phyloP scores from a whole-genome alignment of 1,284 basidiomycete genomes.

The Phylloboletellus chloephorus region DNA sequence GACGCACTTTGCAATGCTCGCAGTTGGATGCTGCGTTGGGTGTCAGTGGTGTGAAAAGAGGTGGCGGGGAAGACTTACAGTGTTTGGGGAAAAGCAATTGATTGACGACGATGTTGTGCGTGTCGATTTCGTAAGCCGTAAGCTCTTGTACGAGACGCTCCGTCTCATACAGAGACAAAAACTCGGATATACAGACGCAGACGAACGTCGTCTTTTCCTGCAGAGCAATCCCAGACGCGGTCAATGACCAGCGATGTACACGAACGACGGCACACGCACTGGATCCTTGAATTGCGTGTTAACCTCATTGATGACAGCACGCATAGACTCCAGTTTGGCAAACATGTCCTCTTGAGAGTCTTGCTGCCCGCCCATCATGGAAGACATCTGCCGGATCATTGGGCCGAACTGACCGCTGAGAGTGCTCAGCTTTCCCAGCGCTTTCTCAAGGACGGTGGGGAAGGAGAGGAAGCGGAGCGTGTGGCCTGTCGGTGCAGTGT shows the following conservation, averaged over 20 bases:
- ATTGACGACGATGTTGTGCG: slow-evolving; percentile 98
- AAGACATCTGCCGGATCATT: slow-evolving; percentile 94
- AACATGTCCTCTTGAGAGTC: slow-evolving; percentile 96
- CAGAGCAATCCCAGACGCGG: background rate
- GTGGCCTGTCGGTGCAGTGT: slow-evolving; percentile 98
- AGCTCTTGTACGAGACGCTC: slow-evolving; percentile 96
- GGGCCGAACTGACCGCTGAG: slow-evolving; percentile 93
- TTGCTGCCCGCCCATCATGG: slow-evolving; percentile 88
- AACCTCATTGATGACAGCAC: slow-evolving; percentile 95
- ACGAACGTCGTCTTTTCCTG: slow-evolving; percentile 98
- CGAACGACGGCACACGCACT: slow-evolving; percentile 43
- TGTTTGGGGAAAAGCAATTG: slow-evolving; percentile 93
- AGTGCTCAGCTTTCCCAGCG: slow-evolving; percentile 89
- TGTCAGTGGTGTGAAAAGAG: background rate
- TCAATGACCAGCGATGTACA: background rate
- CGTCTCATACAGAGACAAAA: slow-evolving; percentile 97
- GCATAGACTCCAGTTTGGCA: slow-evolving; percentile 95
- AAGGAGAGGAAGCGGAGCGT: slow-evolving; percentile 98
- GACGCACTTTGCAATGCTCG: slow-evolving; percentile 90
- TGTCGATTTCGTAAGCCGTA: slow-evolving; percentile 96
- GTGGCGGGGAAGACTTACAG: slow-evolving; percentile 45
- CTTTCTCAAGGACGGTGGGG: slow-evolving; percentile 96
- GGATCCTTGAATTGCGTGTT: slow-evolving; percentile 99
- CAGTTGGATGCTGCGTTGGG: slow-evolving; percentile 71
- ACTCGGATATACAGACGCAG: slow-evolving; percentile 98